Evolutionary conservation across 345 rosid genomes (phyloP).

Genomic region (Eucalyptus brandiana): DNA sequence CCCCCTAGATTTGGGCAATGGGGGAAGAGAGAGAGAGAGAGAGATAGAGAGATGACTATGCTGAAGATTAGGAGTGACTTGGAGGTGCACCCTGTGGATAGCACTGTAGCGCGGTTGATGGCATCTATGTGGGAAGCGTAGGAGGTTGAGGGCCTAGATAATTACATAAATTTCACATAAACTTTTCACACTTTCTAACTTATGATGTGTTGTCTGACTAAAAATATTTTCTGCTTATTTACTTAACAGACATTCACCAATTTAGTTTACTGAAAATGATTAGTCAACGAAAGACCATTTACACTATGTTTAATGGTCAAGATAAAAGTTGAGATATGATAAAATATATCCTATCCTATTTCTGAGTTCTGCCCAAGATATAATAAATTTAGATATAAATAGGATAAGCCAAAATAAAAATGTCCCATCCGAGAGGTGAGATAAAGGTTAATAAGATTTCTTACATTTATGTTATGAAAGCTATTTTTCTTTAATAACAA

Average conservation of each 20-base stretch:
- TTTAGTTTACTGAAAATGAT: background rate
- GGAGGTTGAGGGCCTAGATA: background rate
- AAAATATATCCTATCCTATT: background rate
- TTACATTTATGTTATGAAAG: background rate
- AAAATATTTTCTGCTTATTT: background rate
- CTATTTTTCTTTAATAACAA: no score
- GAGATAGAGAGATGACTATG: background rate
- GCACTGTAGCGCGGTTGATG: background rate
- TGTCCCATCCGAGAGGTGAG: background rate
- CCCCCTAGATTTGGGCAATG: background rate
- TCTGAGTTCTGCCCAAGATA: no score
- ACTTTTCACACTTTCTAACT: background rate
- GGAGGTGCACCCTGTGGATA: background rate
- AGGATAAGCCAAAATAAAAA: no score
- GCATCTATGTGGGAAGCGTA: background rate
- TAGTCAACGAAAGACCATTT: background rate
- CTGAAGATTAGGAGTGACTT: background rate
- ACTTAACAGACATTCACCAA: accelerated
- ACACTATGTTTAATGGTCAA: no score
- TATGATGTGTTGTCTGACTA: background rate
- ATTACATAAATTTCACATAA: background rate
- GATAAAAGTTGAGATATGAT: background rate
- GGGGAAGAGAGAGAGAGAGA: no score
- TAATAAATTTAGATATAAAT: no score
- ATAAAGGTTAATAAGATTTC: no score